Base-by-base conservation (phyloP, 1,284 basidiomycete species). In the Violaceomyces palustris region DNA sequence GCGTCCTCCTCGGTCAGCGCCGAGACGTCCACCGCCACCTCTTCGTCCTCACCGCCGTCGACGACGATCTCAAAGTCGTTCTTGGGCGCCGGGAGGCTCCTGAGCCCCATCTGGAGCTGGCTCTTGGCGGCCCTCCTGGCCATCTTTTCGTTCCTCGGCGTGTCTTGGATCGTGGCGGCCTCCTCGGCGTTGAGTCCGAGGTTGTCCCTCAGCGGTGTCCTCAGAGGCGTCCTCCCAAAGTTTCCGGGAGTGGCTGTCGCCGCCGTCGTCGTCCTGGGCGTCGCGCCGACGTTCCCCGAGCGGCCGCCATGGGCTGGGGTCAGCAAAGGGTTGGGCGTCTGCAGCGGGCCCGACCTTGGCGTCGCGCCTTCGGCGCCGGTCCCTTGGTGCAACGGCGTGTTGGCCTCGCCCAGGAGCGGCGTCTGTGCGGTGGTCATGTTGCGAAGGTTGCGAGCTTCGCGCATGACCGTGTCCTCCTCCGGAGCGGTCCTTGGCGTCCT, bases 51-150 rank as follows among this genome's bases (percentile, higher is more conserved):
- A 19, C 87, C 85, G 57, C 90, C 88, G 4, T 89, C 89, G 4
- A 96, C 83, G 19, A 93, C 81, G 32, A 99, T 77, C 75, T 98
- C 92, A 67, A 97, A 98, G 75, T 98, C 93, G 74, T 98, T 98
- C 77, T 96, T 90, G 0, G 94, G 92, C 58, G 83, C 84, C 0
- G 94, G 94, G 14, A 99, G 78, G 51, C 77, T 83, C 71, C 80
- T 81, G 74, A 99, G 94, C 1, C 87, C 87, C 15, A 83, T 81
- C 62, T 85, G 80, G 39, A 97, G 79, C 2, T 85, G 82, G 12
- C 52, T 51, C 36, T 61, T 58, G 9, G 62, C 61, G 15, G 50
- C 25, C 2, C 44, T 39, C 6, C 47, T 42, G 3, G 57, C 52
- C 12, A 46, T 52, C 35, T 51, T 61, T 21, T 52, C 42, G 26